A percentile compares a stretch with the other conserved stretches of the same genome.
These are phyloP conservation scores for Exserohilum turcica DNA, from an alignment of 2,329 filamentous ascomycete species.

Conservation along the genomic window DNA sequence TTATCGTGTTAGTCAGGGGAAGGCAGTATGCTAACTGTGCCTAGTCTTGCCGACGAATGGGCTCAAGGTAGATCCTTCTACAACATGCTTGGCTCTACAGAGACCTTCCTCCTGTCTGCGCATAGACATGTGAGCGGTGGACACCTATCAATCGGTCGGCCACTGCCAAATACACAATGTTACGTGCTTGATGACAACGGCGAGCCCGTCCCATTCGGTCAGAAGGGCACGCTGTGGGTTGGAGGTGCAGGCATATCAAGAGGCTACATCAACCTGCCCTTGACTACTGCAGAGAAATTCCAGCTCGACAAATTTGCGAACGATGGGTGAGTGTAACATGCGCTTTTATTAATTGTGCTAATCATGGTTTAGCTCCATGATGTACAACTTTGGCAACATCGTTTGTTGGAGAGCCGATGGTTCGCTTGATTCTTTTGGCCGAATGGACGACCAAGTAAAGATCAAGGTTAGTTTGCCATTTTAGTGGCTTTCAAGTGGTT, in stretches of 20 bases:
- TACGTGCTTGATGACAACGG: conserved; percentile 59
- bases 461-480: conserved; percentile 50
- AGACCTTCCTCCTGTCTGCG: conserved; percentile 64
- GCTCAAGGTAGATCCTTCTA: conserved; percentile 48
- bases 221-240: conserved; percentile 62
- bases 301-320: conserved; percentile 57
- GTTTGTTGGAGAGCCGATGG: conserved; percentile 61
- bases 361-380: conserved; percentile 42
- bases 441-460: conserved; percentile 67
- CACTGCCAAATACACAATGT: conserved; percentile 62
- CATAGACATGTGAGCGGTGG: conserved; percentile 56
- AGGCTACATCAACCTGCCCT: conserved; percentile 61
- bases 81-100: conserved; percentile 66
- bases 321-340: conserved; percentile 52
- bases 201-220: conserved; percentile 54
- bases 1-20: not conserved
- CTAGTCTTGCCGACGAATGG: conserved; percentile 62
- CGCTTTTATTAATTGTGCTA: not conserved
- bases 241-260: conserved; percentile 61
- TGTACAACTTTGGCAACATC: conserved; percentile 67
- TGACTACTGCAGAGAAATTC: conserved; percentile 58
- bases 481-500: no score
- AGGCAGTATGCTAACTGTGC: not conserved
- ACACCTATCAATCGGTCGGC: conserved; percentile 59
- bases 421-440: conserved; percentile 60